phyloP scores from a whole-genome alignment of 2,329 filamentous ascomycete genomes.

The Aspergillus ruber region DNA sequence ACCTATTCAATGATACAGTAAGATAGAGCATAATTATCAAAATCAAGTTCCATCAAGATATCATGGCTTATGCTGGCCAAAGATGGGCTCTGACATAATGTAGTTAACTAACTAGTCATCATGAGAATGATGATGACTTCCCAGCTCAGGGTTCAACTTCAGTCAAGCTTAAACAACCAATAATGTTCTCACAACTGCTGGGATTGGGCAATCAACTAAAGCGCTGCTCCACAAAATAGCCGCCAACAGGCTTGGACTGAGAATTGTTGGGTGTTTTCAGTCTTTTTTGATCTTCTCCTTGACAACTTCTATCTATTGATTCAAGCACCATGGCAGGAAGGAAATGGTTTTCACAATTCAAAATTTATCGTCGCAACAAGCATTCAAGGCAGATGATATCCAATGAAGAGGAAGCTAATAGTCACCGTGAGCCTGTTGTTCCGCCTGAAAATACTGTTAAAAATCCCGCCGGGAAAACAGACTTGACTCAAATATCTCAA shows the following conservation, averaged over 20 bases:
- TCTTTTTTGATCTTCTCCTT: not conserved
- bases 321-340: not conserved
- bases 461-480: not conserved
- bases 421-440: not conserved
- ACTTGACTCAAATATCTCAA: not conserved
- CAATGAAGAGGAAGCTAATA: not conserved
- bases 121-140: not conserved
- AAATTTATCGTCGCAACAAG: not conserved
- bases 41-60: not conserved
- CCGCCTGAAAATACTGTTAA: not conserved
- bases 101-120: not conserved
- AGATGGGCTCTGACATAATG: not conserved
- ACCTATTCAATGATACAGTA: not conserved
- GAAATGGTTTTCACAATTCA: not conserved
- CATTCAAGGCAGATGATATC: not conserved
- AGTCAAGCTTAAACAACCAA: not conserved
- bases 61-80: not conserved
- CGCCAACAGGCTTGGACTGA: not conserved
- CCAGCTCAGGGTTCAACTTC: too few species aligned
- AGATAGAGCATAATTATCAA: not conserved
- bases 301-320: not conserved
- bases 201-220: not conserved
- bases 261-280: not conserved
- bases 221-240: not conserved
- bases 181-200: not conserved